A percentile compares a stretch with the other conserved stretches of the same genome.
Evolutionary conservation across 2,329 filamentous ascomycete genomes (phyloP).

Genomic region (Penicillium sp.): DNA sequence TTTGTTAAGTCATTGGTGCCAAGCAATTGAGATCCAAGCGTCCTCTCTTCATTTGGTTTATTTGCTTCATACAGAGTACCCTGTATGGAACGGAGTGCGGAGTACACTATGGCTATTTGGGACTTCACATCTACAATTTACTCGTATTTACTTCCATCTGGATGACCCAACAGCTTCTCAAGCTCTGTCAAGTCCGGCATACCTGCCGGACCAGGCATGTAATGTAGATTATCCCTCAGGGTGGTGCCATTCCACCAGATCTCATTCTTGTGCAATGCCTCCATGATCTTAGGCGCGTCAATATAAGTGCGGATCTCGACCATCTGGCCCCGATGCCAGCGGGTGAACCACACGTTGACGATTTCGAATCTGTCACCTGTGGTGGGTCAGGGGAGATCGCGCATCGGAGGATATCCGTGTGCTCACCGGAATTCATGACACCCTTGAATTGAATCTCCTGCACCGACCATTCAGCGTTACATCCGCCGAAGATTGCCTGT

Average conservation of each 20-base stretch:
- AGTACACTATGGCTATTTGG: not conserved
- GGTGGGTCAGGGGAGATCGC: not conserved
- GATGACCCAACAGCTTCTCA: constrained; percentile 29
- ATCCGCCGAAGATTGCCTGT: constrained; percentile 34
- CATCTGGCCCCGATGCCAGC: constrained; percentile 34
- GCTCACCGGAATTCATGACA: constrained; percentile 35
- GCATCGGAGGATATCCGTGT: not conserved
- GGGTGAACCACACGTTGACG: constrained; percentile 36
- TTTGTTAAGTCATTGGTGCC: constrained; percentile 3
- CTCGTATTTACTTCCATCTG: constrained; percentile 29
- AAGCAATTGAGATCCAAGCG: constrained; percentile 2
- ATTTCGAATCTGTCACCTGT: constrained; percentile 33
- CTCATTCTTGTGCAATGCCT: constrained; percentile 34
- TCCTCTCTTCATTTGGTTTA: not conserved
- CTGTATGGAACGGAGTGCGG: too few relatives aligned
- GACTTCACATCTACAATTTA: constrained; percentile 7
- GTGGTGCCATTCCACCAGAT: constrained; percentile 37
- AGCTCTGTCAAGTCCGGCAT: constrained; percentile 33
- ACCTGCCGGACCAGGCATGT: constrained; percentile 35
- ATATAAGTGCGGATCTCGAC: constrained; percentile 37
- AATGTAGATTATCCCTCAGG: constrained; percentile 28
- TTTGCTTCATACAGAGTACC: not conserved
- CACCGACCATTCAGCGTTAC: constrained; percentile 35
- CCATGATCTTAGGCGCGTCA: constrained; percentile 30
- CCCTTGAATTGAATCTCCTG: constrained; percentile 35